Conservation (phyloP, 768 basidiomycete genomes). For the Lyophyllum atratum region DNA sequence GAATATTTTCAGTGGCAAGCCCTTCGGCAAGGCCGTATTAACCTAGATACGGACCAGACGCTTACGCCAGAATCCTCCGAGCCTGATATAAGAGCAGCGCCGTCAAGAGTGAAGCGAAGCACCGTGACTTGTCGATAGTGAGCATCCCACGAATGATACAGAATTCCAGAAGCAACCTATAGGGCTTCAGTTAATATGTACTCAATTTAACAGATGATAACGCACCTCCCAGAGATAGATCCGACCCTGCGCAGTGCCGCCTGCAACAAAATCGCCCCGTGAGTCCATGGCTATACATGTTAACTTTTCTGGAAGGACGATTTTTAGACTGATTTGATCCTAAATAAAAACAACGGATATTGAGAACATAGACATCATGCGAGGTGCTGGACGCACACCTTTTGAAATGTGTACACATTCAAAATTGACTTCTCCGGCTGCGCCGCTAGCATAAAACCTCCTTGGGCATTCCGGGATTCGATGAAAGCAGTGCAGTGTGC, state of each 20-base stretch:
- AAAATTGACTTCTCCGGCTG: slow-evolving; percentile 89
- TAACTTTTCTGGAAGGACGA: slow-evolving; percentile 89
- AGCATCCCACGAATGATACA: slow-evolving; percentile 91
- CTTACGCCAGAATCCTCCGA: slow-evolving; percentile 89
- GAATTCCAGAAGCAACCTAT: slow-evolving; percentile 90
- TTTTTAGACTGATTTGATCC: slow-evolving; percentile 88
- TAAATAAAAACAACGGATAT: slow-evolving; percentile 42
- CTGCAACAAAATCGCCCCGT: slow-evolving; percentile 78
- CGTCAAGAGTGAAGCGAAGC: slow-evolving; percentile 82
- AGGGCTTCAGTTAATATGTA: slow-evolving; percentile 6
- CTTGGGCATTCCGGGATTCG: slow-evolving; percentile 68
- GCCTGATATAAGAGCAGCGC: slow-evolving; percentile 77
- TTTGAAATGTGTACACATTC: slow-evolving; percentile 93
- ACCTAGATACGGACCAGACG: slow-evolving; percentile 92
- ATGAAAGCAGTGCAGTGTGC: slow-evolving; percentile 69
- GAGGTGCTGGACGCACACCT: slow-evolving; percentile 44
- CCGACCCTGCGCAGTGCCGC: slow-evolving; percentile 85
- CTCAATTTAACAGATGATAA: slow-evolving; percentile 15
- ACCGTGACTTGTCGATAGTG: slow-evolving; percentile 91
- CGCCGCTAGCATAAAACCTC: slow-evolving; percentile 82
- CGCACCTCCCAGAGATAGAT: slow-evolving; percentile 96
- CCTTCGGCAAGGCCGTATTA: slow-evolving; percentile 28
- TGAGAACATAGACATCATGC: slow-evolving; percentile 1
- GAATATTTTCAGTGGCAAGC: not conserved
- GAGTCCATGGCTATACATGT: slow-evolving; percentile 77